phyloP scores from a whole-genome alignment of 2,329 filamentous ascomycete species.

The Colletotrichum sp. region DNA sequence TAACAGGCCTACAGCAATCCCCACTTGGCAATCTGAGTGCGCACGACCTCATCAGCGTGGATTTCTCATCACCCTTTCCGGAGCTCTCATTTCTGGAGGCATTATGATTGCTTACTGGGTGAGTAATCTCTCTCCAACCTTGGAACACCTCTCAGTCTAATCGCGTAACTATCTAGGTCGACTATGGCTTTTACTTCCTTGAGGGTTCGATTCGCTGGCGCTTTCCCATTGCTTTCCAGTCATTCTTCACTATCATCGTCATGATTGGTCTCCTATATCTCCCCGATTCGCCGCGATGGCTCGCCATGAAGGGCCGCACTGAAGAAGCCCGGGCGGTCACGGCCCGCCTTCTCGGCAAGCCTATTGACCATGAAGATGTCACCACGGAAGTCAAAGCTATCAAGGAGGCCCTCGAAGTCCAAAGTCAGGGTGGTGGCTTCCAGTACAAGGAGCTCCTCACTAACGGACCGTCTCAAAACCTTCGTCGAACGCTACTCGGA shows the following conservation, averaged over 20 bases:
- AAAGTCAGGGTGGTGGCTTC: slow-evolving; percentile 25
- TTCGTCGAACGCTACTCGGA: slow-evolving; percentile 61
- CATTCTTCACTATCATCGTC: slow-evolving; percentile 35
- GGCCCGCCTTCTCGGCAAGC: slow-evolving; percentile 27
- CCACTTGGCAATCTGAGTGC: slow-evolving; percentile 34
- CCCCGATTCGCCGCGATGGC: slow-evolving; percentile 39
- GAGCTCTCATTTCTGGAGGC: slow-evolving; percentile 31
- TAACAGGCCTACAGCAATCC: slow-evolving; percentile 22
- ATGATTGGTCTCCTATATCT: slow-evolving; percentile 37
- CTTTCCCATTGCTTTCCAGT: slow-evolving; percentile 36
- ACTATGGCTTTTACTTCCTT: slow-evolving; percentile 33
- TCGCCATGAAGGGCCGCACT: slow-evolving; percentile 36
- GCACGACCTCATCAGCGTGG: slow-evolving; percentile 31
- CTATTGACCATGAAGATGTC: slow-evolving; percentile 29
- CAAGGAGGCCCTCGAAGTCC: slow-evolving; percentile 30
- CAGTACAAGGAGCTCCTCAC: slow-evolving; percentile 43
- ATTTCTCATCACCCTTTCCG: slow-evolving; percentile 31
- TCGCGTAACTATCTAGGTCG: neutral
- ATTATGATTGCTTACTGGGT: slow-evolving; percentile 38
- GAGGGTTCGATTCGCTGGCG: slow-evolving; percentile 35
- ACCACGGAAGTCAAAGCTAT: slow-evolving; percentile 22
- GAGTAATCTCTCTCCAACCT: neutral
- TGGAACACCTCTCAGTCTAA: neutral
- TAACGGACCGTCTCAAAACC: slow-evolving; percentile 68
- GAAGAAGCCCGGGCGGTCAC: slow-evolving; percentile 29